These are phyloP conservation scores for Hippophae gyantsensis DNA, from an alignment of 306 rosid genomes.

Conservation along the genomic window DNA sequence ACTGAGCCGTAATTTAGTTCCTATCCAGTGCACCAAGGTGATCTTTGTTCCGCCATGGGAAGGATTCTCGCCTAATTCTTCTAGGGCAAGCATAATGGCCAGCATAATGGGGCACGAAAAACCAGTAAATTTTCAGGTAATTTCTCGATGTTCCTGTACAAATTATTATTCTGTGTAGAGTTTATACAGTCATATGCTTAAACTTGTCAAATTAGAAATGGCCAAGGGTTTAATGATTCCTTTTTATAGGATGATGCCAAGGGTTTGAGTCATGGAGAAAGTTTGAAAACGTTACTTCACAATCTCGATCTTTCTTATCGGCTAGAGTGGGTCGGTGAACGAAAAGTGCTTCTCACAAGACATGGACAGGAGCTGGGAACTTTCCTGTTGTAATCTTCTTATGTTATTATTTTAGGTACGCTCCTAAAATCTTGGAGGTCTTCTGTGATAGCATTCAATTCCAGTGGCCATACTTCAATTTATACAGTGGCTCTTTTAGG, in stretches of 20 bases:
- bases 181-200: not conserved
- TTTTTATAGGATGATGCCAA: slow-evolving; percentile 43
- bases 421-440: not conserved
- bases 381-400: slow-evolving; percentile 24
- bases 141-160: slow-evolving; percentile 8
- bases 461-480: not conserved
- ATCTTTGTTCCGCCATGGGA: slow-evolving; percentile 98
- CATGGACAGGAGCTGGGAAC: slow-evolving; percentile 71
- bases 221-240: slow-evolving; percentile 8
- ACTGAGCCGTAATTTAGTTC: slow-evolving; percentile 69
- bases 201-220: not conserved
- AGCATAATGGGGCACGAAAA: slow-evolving; percentile 49
- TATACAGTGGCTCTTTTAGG: not conserved
- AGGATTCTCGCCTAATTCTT: slow-evolving; percentile 94
- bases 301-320: slow-evolving; percentile 81
- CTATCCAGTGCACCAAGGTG: slow-evolving; percentile 88
- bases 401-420: slow-evolving; percentile 1
- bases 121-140: slow-evolving; percentile 47
- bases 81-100: slow-evolving; percentile 88
- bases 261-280: slow-evolving; percentile 53
- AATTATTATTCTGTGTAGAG: not conserved
- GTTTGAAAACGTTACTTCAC: slow-evolving; percentile 63
- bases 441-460: not conserved
- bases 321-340: slow-evolving; percentile 58
- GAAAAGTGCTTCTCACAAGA: slow-evolving; percentile 56